phyloP scores from a whole-genome alignment of 108 stramenopile species.

The Cyclostephanos tholiformis region DNA sequence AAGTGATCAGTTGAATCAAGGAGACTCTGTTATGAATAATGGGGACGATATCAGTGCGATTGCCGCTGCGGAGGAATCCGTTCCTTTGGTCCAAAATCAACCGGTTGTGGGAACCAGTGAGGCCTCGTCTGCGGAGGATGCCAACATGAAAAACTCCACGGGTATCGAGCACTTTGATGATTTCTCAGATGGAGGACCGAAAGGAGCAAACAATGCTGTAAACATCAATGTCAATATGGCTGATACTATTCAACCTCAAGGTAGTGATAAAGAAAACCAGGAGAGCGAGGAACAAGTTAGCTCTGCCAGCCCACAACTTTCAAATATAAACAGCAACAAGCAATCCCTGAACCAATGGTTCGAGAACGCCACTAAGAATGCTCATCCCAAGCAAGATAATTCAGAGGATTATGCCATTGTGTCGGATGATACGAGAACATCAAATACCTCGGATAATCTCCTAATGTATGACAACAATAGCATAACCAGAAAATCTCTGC shows the following conservation, averaged over 20 bases:
- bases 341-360: constrained; percentile 41
- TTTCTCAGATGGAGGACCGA: background rate
- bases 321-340: constrained; percentile 4
- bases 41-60: background rate
- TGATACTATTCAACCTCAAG: background rate
- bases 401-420: constrained; percentile 31
- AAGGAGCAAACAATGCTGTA: background rate
- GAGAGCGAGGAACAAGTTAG: background rate
- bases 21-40: constrained; percentile 5
- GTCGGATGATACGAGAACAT: background rate
- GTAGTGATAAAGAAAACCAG: background rate
- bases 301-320: background rate
- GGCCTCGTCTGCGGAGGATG: constrained; percentile 18
- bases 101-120: constrained; percentile 46
- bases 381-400: background rate
- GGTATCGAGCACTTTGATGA: background rate
- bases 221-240: background rate
- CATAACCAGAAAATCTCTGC: background rate
- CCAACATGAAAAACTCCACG: constrained; percentile 13
- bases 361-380: constrained; percentile 19
- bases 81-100: constrained; percentile 41
- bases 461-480: background rate
- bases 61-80: background rate
- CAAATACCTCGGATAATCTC: background rate
- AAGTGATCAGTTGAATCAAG: constrained; percentile 2